These are phyloP conservation scores for Leccinum aurantiacum DNA, from an alignment of 768 basidiomycete species.

Conservation along the genomic window DNA sequence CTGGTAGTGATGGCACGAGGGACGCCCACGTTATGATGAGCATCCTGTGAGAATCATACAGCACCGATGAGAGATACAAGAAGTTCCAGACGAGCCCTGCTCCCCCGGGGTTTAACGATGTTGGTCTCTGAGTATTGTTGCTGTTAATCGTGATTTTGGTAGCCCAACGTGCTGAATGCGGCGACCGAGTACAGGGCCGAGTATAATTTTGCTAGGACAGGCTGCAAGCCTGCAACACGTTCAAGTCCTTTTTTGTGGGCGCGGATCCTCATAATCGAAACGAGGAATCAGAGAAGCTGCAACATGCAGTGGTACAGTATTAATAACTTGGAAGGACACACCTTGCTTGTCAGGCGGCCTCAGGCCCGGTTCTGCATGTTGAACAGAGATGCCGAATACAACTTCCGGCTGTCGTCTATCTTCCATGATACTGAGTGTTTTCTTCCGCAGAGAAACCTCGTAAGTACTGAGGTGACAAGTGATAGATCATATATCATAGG, in stretches of 20 bases:
- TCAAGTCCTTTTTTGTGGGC: constrained; percentile 9
- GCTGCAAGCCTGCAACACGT: neutral
- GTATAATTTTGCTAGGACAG: neutral
- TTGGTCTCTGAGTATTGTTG: neutral
- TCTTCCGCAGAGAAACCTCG: no score
- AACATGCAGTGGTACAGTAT: no score
- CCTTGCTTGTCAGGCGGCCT: no score
- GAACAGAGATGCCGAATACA: no score
- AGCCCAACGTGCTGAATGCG: neutral
- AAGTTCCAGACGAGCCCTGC: neutral
- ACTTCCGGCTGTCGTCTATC: no score
- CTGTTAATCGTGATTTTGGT: neutral
- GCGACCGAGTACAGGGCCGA: neutral
- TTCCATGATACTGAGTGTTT: no score
- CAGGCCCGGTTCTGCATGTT: no score
- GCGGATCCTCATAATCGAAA: constrained; percentile 4
- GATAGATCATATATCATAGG: no score
- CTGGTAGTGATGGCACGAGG: constrained; percentile 1
- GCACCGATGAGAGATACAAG: neutral
- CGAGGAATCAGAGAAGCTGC: neutral
- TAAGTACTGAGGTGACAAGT: no score
- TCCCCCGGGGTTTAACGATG: neutral
- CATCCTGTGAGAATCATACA: constrained; percentile 7
- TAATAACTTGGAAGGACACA: no score
- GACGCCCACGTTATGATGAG: neutral